phyloP scores from a whole-genome alignment of 2,329 filamentous ascomycete species.

The Aurifilum marmelostoma region DNA sequence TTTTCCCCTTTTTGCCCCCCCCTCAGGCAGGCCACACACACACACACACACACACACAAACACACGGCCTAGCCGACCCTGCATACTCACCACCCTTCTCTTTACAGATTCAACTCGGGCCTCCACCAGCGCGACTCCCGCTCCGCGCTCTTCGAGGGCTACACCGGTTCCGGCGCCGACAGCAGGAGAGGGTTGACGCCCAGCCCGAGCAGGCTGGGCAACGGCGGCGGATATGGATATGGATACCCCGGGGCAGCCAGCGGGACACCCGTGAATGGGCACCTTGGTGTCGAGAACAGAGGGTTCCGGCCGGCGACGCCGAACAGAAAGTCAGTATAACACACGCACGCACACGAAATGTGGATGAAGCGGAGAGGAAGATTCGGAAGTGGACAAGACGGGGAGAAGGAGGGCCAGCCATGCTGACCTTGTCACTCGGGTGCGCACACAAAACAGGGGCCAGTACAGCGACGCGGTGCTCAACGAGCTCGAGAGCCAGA shows the following conservation, averaged over 20 bases:
- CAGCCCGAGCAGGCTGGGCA: slow-evolving; percentile 45
- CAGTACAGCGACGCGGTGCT: slow-evolving; percentile 93
- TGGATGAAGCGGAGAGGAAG: not conserved
- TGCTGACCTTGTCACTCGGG: slow-evolving; percentile 8
- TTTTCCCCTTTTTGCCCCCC: not conserved
- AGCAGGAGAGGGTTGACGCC: slow-evolving; percentile 48
- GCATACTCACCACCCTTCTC: not conserved
- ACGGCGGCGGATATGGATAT: slow-evolving; percentile 61
- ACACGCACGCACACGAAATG: not conserved
- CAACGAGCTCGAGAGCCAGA: slow-evolving; percentile 93
- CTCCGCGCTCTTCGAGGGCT: slow-evolving; percentile 76
- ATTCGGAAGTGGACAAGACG: not conserved
- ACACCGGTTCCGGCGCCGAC: slow-evolving; percentile 58
- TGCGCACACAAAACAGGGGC: slow-evolving; percentile 60
- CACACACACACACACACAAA: not conserved
- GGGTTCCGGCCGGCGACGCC: slow-evolving; percentile 71
- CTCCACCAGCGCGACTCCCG: slow-evolving; percentile 76
- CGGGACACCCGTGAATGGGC: slow-evolving; percentile 30
- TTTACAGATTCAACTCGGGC: slow-evolving; percentile 47
- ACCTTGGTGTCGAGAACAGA: slow-evolving; percentile 39
- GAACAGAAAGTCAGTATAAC: slow-evolving; percentile 61
- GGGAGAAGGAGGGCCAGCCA: not conserved
- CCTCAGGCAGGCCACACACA: not conserved
- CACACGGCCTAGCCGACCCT: not conserved
- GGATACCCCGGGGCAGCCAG: slow-evolving; percentile 48